phyloP scores from a whole-genome alignment of 257 asterid genomes.

The Verbascum thapsus region DNA sequence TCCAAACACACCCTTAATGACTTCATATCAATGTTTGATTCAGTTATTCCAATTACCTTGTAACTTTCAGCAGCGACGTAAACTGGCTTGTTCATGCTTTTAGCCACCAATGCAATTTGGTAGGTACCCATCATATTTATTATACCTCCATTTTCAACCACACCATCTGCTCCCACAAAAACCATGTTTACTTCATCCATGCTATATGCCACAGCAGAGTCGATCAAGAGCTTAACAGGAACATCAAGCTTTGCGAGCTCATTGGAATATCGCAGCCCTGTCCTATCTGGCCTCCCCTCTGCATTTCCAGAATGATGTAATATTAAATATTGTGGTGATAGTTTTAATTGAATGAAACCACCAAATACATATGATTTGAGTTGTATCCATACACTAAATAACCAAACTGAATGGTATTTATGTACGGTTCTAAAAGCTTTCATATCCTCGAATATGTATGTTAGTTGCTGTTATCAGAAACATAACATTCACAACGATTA shows the following conservation, averaged over 20 bases:
- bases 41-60: conserved; percentile 50
- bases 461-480: conserved; percentile 18
- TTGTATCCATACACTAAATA: not conserved
- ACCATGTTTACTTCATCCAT: conserved; percentile 98
- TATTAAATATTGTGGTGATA: not conserved
- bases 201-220: conserved; percentile 95
- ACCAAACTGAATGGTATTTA: not conserved
- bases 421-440: not conserved
- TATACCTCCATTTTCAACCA: conserved; percentile 93
- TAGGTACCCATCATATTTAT: conserved; percentile 98
- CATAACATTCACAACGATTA: not conserved
- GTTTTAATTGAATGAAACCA: conserved; percentile 19
- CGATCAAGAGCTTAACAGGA: conserved; percentile 89
- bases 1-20: too few relatives aligned
- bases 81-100: conserved; percentile 95
- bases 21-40: not conserved
- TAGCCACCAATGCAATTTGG: conserved; percentile 91
- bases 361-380: not conserved
- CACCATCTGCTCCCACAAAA: conserved; percentile 94
- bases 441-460: not conserved
- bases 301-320: conserved; percentile 39
- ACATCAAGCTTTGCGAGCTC: conserved; percentile 89
- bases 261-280: conserved; percentile 74
- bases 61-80: conserved; percentile 96
- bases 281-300: conserved; percentile 96